Evolutionary conservation across 129 eudicot genomes (phyloP).

Genomic region (carrot (Daucus carota)): DH1_v3.0 NC_030385.2:1016501-1017000

Average conservation of each 20-base stretch:
- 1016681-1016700: constrained; percentile 89
- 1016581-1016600: neutral
- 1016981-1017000: constrained; percentile 38
- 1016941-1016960: constrained; percentile 27
- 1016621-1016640: neutral
- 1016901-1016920: constrained; percentile 14
- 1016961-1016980: constrained; percentile 30
- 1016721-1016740: constrained; percentile 76
- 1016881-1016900: constrained; percentile 13
- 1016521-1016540: neutral
- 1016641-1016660: constrained; percentile 1
- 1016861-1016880: constrained; percentile 17
- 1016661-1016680: constrained; percentile 31
- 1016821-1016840: constrained; percentile 78
- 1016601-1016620: neutral
- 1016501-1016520: neutral
- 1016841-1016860: constrained; percentile 40
- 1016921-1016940: constrained; percentile 16
- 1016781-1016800: constrained; percentile 48
- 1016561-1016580: neutral
- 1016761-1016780: constrained; percentile 34
- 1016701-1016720: constrained; percentile 73
- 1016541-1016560: neutral
- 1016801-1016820: constrained; percentile 76
- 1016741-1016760: constrained; percentile 71